Percentiles rank a stretch among this genome's conserved stretches.
Evolutionary conservation across 768 basidiomycete species (phyloP).

Genomic region (Termitomyces sp.): DNA sequence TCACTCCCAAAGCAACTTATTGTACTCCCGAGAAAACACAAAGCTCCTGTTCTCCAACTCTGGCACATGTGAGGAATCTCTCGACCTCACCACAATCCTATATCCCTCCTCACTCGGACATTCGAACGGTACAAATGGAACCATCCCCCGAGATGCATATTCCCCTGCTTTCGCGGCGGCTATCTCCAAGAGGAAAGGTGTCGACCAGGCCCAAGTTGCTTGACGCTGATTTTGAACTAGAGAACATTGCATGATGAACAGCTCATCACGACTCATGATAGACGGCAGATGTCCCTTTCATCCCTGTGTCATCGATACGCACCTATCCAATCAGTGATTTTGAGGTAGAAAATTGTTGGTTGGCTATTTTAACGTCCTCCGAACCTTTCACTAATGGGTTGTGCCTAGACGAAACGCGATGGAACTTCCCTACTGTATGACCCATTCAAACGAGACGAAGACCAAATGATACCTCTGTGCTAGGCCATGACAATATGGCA

Average conservation of each 20-base stretch:
- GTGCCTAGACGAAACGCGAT: background rate
- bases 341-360: background rate
- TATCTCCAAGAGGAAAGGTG: background rate
- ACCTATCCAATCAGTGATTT: background rate
- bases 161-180: slow-evolving; percentile 19
- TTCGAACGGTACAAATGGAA: slow-evolving; percentile 47
- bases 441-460: background rate
- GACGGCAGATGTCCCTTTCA: background rate
- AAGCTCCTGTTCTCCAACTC: background rate
- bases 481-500: background rate
- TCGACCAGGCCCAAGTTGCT: background rate
- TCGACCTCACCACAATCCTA: slow-evolving; percentile 28
- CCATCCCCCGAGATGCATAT: slow-evolving; percentile 50
- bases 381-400: background rate
- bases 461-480: background rate
- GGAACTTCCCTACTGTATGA: background rate
- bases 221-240: slow-evolving; percentile 9
- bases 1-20: slow-evolving; percentile 13
- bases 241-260: slow-evolving; percentile 3
- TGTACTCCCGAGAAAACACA: background rate
- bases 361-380: background rate
- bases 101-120: slow-evolving; percentile 23
- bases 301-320: background rate
- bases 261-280: background rate
- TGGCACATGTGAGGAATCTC: slow-evolving; percentile 23